phyloP scores from a whole-genome alignment of 192 early-diverging fungal species.

The Chytriomyces confervae region DNA sequence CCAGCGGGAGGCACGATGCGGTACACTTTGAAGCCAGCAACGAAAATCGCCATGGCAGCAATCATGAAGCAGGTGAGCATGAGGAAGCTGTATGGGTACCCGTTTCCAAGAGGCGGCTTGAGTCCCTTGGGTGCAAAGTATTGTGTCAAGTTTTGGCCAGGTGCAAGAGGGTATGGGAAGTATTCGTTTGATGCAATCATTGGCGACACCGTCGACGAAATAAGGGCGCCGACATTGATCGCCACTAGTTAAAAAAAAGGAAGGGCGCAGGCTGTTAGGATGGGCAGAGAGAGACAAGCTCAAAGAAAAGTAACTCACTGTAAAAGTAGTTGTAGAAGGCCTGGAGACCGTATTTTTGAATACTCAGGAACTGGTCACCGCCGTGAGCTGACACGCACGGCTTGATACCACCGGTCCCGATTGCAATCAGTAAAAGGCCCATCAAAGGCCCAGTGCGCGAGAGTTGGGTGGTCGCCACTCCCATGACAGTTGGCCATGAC shows the following conservation, averaged over 20 bases:
- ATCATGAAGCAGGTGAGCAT: constrained; percentile 55
- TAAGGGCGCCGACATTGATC: constrained; percentile 66
- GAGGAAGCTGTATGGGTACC: constrained; percentile 56
- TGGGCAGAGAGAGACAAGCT: not conserved
- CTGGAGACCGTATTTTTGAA: constrained; percentile 55
- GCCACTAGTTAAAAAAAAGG: constrained; percentile 27
- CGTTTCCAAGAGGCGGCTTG: constrained; percentile 38
- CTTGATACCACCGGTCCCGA: constrained; percentile 73
- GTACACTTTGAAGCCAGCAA: constrained; percentile 60
- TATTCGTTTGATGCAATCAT: constrained; percentile 27
- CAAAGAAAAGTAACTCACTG: constrained; percentile 22
- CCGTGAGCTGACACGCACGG: constrained; percentile 65
- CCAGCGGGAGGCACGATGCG: constrained; percentile 71
- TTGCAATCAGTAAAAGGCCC: constrained; percentile 56
- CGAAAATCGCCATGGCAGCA: constrained; percentile 53
- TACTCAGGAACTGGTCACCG: constrained; percentile 58
- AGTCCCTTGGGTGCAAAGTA: constrained; percentile 31
- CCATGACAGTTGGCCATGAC: constrained; percentile 53
- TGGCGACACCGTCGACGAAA: constrained; percentile 59
- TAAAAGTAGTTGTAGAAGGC: constrained; percentile 62
- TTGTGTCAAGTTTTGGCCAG: not conserved
- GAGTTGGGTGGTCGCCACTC: constrained; percentile 27
- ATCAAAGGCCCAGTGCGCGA: constrained; percentile 30
- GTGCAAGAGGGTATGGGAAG: constrained; percentile 30
- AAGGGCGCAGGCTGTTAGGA: constrained; percentile 20